Evolutionary conservation across 257 asterid species (phyloP).

Genomic region (Scutellaria baicalensis): DNA sequence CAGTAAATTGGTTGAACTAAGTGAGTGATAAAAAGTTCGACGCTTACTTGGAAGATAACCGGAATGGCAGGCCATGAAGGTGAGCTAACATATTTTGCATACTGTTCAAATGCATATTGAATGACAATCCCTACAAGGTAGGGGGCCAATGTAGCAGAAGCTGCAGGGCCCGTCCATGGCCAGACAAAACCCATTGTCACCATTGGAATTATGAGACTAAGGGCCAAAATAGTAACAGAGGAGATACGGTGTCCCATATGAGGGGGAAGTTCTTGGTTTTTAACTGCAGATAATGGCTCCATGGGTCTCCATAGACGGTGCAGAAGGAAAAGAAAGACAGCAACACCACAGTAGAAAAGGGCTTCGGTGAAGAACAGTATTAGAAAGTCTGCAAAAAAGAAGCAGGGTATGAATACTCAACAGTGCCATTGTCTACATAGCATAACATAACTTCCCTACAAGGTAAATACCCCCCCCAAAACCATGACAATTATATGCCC

Average conservation of each 20-base stretch:
- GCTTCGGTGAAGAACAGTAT: slow-evolving; percentile 97
- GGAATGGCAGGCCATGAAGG: slow-evolving; percentile 94
- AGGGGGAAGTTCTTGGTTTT: slow-evolving; percentile 27
- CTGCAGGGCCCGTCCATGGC: slow-evolving; percentile 99
- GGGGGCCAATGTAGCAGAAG: slow-evolving; percentile 96
- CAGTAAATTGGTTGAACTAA: too few species aligned
- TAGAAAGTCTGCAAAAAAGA: slow-evolving; percentile 68
- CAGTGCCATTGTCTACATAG: too few species aligned
- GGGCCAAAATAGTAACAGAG: slow-evolving; percentile 71
- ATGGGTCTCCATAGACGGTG: slow-evolving; percentile 54
- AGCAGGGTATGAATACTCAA: background rate
- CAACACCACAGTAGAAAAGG: slow-evolving; percentile 87
- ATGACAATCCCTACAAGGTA: slow-evolving; percentile 88
- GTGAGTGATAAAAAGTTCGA: background rate
- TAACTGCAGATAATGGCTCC: slow-evolving; percentile 31
- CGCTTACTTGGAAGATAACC: slow-evolving; percentile 74
- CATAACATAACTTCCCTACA: too few species aligned
- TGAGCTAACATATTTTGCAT: slow-evolving; percentile 57
- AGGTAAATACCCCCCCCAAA: background rate
- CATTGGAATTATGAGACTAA: slow-evolving; percentile 73
- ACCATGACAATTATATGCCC: background rate
- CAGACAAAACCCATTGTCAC: slow-evolving; percentile 97
- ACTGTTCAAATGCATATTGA: slow-evolving; percentile 89
- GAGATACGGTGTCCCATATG: slow-evolving; percentile 60
- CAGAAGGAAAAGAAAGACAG: slow-evolving; percentile 60